Evolutionary conservation across 1,139 yeast species (phyloP).

Genomic region (Kodamaea derodonti): DNA sequence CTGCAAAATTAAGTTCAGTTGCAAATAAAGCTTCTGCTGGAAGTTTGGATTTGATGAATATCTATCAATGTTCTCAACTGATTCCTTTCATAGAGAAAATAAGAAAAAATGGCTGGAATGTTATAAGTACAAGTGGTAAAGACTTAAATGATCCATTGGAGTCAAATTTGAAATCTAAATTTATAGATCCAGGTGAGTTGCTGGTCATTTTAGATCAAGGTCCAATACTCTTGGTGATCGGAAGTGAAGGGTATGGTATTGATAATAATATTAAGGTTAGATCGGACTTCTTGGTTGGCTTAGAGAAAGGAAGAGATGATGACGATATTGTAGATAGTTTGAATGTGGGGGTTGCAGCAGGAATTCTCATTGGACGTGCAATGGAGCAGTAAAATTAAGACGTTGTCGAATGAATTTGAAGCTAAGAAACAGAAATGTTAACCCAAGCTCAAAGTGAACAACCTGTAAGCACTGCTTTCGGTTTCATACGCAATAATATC

Average conservation of each 20-base stretch:
- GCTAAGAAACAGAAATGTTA: too few relatives aligned
- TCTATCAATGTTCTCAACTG: slow-evolving; percentile 57
- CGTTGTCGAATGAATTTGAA: too few relatives aligned
- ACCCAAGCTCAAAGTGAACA: too few relatives aligned
- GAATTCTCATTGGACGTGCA: slow-evolving; percentile 51
- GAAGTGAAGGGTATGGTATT: slow-evolving; percentile 83
- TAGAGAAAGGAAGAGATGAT: slow-evolving; percentile 34
- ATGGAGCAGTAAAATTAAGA: too few relatives aligned
- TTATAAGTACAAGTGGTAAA: slow-evolving; percentile 59
- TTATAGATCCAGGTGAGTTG: slow-evolving; percentile 41
- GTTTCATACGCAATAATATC: too few relatives aligned
- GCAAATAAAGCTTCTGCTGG: slow-evolving; percentile 85
- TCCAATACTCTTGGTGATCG: slow-evolving; percentile 73
- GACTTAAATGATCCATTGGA: slow-evolving; percentile 21
- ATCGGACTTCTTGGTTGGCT: slow-evolving; percentile 62
- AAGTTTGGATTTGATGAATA: slow-evolving; percentile 71
- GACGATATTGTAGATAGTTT: slow-evolving; percentile 65
- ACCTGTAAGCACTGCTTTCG: too few relatives aligned
- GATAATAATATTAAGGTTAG: slow-evolving; percentile 59
- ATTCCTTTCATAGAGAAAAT: slow-evolving; percentile 58
- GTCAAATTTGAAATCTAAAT: slow-evolving; percentile 27
- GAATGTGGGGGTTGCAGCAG: slow-evolving; percentile 88
- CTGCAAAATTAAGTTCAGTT: slow-evolving; percentile 72
- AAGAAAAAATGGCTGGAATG: slow-evolving; percentile 62
- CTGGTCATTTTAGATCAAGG: slow-evolving; percentile 35